Conservation (phyloP, 2,329 filamentous ascomycete genomes). For the Sporothrix brasiliensis region DNA sequence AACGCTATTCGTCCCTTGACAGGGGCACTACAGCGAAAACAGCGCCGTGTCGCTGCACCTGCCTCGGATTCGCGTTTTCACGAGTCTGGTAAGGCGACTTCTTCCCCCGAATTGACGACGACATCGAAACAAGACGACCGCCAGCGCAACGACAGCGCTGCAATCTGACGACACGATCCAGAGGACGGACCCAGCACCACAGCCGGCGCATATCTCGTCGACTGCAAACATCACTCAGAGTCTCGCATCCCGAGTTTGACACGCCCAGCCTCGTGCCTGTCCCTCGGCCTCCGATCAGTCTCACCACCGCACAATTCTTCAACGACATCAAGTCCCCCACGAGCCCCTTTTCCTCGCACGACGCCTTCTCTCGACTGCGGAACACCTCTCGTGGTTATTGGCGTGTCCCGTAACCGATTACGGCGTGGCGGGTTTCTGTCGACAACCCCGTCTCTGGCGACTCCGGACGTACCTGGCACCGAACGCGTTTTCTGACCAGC, state of each 20-base stretch:
- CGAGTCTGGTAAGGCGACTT: not conserved
- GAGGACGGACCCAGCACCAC: not conserved
- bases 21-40: slow-evolving; percentile 12
- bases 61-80: slow-evolving; percentile 19
- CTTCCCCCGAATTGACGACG: not conserved
- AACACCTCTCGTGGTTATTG: not conserved
- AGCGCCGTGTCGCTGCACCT: not conserved
- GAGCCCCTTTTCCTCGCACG: not conserved
- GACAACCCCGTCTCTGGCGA: not conserved
- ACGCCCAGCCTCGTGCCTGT: slow-evolving; percentile 1
- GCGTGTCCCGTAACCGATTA: not conserved
- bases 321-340: slow-evolving; percentile 3
- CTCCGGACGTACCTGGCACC: not conserved
- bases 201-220: not conserved
- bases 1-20: slow-evolving; percentile 8
- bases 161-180: not conserved
- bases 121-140: not conserved
- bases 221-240: not conserved
- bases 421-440: not conserved
- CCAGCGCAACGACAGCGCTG: not conserved
- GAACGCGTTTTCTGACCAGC: not conserved
- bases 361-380: no score
- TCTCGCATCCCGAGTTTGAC: not conserved
- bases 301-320: slow-evolving; percentile 4
- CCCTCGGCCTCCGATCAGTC: not conserved